Evolutionary conservation across 768 basidiomycete species (phyloP), one percentile per base, ranked within the genome.

Genomic region (Gymnopilus junonius): DNA sequence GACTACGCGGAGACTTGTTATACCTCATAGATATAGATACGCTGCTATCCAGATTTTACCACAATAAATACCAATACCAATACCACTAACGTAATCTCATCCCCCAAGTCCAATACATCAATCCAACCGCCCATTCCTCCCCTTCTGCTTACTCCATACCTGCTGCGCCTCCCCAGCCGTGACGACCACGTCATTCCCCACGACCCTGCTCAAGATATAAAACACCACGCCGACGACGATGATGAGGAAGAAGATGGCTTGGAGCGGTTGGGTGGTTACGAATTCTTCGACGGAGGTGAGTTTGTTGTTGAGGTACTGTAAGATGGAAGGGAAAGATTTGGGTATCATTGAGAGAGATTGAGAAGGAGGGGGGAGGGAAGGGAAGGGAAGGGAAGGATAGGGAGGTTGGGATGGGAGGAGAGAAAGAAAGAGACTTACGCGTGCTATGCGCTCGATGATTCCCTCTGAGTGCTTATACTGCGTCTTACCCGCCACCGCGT

Each of bases 401-500:
- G n/a, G 11, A 50, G n/a, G n/a, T n/a, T n/a, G n/a, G n/a, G n/a
- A n/a, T n/a, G n/a, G n/a, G n/a, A n/a, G n/a, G n/a, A n/a, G n/a
- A 69, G 54, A 58, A 55, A 5, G 8, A 40, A 57, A 46, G 14
- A n/a, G 45, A 69, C 75, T 7, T 72, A 92, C 91, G 63, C 88
- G 76, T 0, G 88, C 86, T 8, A 84, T 63, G 37, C 93, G 83
- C 73, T 94, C 92, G 14, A 92, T 69, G 4, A 83, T 39, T 68
- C 87, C 92, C 69, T 91, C 91, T 0, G 93, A 94, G 61, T 92
- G 76, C 68, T 85, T 88, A 65, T 82, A 80, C 4, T 67, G 43
- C 0, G 88, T 72, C 1, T 77, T 78, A 0, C 85, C 86, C 27
- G 77, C 75, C 0, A 85, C 80, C 8, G 89, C 85, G 15, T 85